These are phyloP conservation scores for Pyrenophora teres DNA, from an alignment of 2,329 filamentous ascomycete genomes.

Conservation along the genomic window DNA sequence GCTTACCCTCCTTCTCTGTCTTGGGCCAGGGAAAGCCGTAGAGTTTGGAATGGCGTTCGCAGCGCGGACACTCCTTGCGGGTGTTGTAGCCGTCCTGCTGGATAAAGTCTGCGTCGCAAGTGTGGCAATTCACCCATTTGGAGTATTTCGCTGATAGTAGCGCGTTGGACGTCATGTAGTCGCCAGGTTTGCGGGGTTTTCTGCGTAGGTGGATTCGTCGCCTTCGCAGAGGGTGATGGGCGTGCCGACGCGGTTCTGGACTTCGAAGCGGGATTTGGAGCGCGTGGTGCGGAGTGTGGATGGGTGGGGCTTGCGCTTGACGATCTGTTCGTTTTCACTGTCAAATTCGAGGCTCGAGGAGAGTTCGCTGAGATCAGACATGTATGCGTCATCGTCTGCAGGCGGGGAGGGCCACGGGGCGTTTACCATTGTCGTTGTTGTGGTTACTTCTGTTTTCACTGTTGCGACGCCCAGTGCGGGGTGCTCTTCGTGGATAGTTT, in stretches of 20 bases:
- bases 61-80: slow-evolving; percentile 82
- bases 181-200: slow-evolving; percentile 48
- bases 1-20: slow-evolving; percentile 76
- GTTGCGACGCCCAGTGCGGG: slow-evolving; percentile 37
- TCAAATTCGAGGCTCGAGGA: slow-evolving; percentile 47
- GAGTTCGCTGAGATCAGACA: slow-evolving; percentile 49
- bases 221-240: slow-evolving; percentile 33
- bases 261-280: slow-evolving; percentile 40
- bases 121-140: slow-evolving; percentile 86
- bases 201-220: slow-evolving; percentile 27
- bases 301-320: slow-evolving; percentile 41
- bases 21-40: slow-evolving; percentile 98
- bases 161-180: slow-evolving; percentile 78
- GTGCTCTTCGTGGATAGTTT: slow-evolving; percentile 22
- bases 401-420: slow-evolving; percentile 36
- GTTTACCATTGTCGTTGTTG: slow-evolving; percentile 37
- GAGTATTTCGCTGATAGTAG: slow-evolving; percentile 78
- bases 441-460: slow-evolving; percentile 34
- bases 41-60: slow-evolving; percentile 92
- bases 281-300: slow-evolving; percentile 39
- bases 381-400: slow-evolving; percentile 35
- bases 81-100: slow-evolving; percentile 87
- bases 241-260: slow-evolving; percentile 35
- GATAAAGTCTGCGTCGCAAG: slow-evolving; percentile 81
- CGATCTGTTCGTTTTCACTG: slow-evolving; percentile 42